A percentile compares a stretch with the other conserved stretches of the same genome.
These are phyloP conservation scores for Suillus cothurnatus DNA, from an alignment of 768 basidiomycete species.

Conservation along the genomic window DNA sequence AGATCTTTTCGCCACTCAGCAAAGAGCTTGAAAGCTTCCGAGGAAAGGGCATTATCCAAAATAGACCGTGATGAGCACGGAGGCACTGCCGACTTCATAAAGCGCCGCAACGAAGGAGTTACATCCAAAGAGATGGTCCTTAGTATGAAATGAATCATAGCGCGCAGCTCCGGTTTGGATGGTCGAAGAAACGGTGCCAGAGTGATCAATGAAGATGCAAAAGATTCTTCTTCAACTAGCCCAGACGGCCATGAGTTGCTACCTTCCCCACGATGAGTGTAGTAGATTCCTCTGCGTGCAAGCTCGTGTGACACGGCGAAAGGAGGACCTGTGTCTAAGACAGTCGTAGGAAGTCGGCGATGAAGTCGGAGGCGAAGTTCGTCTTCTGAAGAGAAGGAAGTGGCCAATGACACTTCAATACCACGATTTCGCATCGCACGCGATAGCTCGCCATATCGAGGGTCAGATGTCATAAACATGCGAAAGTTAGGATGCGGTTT, in stretches of 20 bases:
- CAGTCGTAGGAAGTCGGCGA: constrained; percentile 47
- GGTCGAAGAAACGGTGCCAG: constrained; percentile 36
- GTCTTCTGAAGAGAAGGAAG: constrained; percentile 46
- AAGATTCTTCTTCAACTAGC: constrained; percentile 51
- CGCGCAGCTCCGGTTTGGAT: constrained; percentile 15
- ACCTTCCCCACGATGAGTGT: neutral
- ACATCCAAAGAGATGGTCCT: constrained; percentile 20
- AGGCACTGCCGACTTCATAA: constrained; percentile 19
- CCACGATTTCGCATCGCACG: constrained; percentile 99
- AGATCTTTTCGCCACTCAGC: constrained; percentile 15
- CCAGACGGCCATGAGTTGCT: constrained; percentile 36
- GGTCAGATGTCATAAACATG: constrained; percentile 92
- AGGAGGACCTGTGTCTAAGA: constrained; percentile 7
- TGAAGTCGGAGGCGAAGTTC: constrained; percentile 45
- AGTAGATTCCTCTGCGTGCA: constrained; percentile 27
- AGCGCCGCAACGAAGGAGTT: constrained; percentile 25
- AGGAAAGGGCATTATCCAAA: constrained; percentile 21
- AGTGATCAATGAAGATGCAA: constrained; percentile 44
- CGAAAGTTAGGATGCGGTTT: constrained; percentile 88
- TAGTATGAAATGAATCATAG: constrained; percentile 30
- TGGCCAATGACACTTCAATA: constrained; percentile 70
- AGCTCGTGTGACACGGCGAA: constrained; percentile 24
- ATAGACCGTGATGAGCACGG: constrained; percentile 18
- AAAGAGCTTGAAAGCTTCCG: constrained; percentile 15
- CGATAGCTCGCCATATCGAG: constrained; percentile 90